These are phyloP conservation scores for Talaromyces sp. DNA, from an alignment of 2,329 filamentous ascomycete genomes.

Conservation along the genomic window DNA sequence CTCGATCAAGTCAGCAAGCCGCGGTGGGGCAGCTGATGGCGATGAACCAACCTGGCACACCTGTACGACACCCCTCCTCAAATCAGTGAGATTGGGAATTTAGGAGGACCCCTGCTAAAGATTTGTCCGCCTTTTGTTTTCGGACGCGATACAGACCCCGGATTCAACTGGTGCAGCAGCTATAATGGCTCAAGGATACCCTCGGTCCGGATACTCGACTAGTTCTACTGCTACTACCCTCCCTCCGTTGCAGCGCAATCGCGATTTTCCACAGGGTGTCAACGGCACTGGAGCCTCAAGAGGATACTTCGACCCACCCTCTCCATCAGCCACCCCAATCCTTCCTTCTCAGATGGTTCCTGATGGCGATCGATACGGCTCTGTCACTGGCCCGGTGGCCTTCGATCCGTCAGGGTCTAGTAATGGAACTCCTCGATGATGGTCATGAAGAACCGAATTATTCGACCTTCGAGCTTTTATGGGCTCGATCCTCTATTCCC, in stretches of 20 bases:
- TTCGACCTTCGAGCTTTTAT: background rate
- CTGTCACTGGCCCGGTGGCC: slow-evolving; percentile 27
- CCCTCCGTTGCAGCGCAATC: slow-evolving; percentile 39
- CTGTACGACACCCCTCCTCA: slow-evolving; percentile 37
- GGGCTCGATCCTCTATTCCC: background rate
- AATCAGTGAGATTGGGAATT: slow-evolving; percentile 24
- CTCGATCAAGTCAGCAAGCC: slow-evolving; percentile 38
- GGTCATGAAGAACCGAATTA: background rate
- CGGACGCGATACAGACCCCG: slow-evolving; percentile 32
- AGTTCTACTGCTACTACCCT: slow-evolving; percentile 38
- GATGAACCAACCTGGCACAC: slow-evolving; percentile 42
- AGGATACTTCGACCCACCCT: slow-evolving; percentile 37
- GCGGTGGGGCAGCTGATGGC: slow-evolving; percentile 41
- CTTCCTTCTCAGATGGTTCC: slow-evolving; percentile 39
- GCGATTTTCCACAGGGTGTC: slow-evolving; percentile 32
- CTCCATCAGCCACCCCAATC: slow-evolving; percentile 36
- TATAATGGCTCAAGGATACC: slow-evolving; percentile 41
- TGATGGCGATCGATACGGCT: slow-evolving; percentile 37
- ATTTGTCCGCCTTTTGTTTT: slow-evolving; percentile 22
- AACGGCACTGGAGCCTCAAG: slow-evolving; percentile 34
- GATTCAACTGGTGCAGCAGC: slow-evolving; percentile 35
- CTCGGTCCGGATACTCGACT: slow-evolving; percentile 36
- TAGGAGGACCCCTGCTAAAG: slow-evolving; percentile 30
- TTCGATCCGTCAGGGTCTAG: slow-evolving; percentile 36
- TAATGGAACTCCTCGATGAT: slow-evolving; percentile 37